phyloP scores from a whole-genome alignment of 1,139 yeast species.

The Hemisphaericaspora xylofermentans region DNA sequence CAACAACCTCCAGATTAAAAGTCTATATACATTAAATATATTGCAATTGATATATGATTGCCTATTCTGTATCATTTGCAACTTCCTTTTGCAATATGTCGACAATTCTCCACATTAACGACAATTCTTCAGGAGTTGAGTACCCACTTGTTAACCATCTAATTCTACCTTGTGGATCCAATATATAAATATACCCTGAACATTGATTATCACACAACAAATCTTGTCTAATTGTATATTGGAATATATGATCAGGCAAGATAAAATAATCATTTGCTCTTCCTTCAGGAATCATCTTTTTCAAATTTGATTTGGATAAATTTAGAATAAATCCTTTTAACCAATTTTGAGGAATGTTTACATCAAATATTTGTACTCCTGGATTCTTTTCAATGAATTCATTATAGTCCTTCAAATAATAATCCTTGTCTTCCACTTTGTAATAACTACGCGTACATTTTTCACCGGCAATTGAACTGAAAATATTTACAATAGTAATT shows the following conservation, averaged over 20 bases:
- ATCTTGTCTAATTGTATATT: conserved; percentile 57
- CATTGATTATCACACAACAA: conserved; percentile 72
- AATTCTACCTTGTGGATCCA: conserved; percentile 71
- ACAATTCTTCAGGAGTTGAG: conserved; percentile 62
- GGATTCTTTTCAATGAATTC: conserved; percentile 42
- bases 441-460: conserved; percentile 65
- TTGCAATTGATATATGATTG: not conserved
- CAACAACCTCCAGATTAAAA: too few relatives aligned
- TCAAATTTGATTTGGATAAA: conserved; percentile 46
- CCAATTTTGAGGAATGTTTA: conserved; percentile 71
- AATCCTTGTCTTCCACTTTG: conserved; percentile 37
- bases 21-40: conserved; percentile 2
- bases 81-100: conserved; percentile 46
- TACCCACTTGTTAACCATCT: conserved; percentile 94
- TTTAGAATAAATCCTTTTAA: conserved; percentile 65
- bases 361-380: conserved; percentile 66
- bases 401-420: conserved; percentile 30
- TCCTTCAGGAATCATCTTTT: conserved; percentile 42
- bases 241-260: conserved; percentile 60
- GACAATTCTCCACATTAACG: conserved; percentile 67
- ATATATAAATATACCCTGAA: conserved; percentile 79
- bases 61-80: conserved; percentile 1
- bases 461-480: conserved; percentile 72
- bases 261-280: conserved; percentile 64
- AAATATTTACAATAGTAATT: conserved; percentile 63